Conservation (phyloP, 192 early-diverging fungal genomes). For the Backusella tarrabulga region DNA sequence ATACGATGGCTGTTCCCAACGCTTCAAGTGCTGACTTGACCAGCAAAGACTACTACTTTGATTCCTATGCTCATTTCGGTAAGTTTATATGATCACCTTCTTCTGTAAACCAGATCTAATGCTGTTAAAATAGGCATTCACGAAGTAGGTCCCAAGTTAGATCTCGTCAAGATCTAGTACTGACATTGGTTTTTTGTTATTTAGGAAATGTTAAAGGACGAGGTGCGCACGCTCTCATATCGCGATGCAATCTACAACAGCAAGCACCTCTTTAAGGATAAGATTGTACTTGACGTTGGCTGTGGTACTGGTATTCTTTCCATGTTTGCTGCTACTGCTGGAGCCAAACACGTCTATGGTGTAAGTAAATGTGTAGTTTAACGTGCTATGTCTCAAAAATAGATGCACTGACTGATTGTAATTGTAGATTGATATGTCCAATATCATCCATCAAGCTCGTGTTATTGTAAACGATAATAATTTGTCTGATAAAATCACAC, state of each 20-base stretch:
- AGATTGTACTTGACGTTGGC: conserved; percentile 98
- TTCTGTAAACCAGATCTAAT: neutral
- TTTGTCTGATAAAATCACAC: conserved; percentile 80
- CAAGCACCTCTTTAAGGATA: conserved; percentile 94
- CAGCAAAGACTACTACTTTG: conserved; percentile 91
- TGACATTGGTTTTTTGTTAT: neutral
- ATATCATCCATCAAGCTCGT: conserved; percentile 95
- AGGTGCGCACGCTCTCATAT: conserved; percentile 91
- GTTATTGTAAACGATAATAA: conserved; percentile 95
- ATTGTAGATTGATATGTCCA: conserved; percentile 82
- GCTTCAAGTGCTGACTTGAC: conserved; percentile 13
- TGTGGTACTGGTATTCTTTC: conserved; percentile 98
- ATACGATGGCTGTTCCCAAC: neutral
- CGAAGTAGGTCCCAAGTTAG: conserved; percentile 16
- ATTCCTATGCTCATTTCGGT: conserved; percentile 97
- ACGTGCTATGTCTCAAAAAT: neutral
- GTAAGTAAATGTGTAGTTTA: conserved; percentile 41
- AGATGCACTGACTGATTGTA: neutral
- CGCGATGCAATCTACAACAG: conserved; percentile 94
- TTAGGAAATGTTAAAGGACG: conserved; percentile 96
- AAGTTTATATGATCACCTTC: conserved; percentile 10
- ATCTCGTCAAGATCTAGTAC: neutral
- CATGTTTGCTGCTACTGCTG: conserved; percentile 99
- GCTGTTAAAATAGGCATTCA: conserved; percentile 9
- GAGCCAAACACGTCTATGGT: conserved; percentile 91